Conservation (phyloP, 2,329 filamentous ascomycete genomes). For the Diaporthe batatas region DNA sequence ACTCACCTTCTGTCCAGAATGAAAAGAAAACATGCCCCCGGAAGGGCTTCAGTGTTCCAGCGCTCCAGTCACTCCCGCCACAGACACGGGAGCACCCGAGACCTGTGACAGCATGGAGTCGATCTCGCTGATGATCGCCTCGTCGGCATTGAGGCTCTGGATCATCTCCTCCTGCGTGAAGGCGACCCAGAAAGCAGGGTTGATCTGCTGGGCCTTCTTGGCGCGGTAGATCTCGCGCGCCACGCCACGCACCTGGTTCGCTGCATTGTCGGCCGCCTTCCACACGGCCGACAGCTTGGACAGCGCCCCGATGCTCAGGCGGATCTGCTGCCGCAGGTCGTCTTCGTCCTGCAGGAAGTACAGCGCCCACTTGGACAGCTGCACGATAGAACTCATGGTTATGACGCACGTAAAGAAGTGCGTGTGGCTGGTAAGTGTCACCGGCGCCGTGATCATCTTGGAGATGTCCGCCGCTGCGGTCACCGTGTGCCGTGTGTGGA, state of each 20-base stretch:
- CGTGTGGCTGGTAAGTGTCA: slow-evolving; percentile 78
- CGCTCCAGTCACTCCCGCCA: slow-evolving; percentile 12
- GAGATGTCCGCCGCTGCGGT: slow-evolving; percentile 83
- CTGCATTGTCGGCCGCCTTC: slow-evolving; percentile 78
- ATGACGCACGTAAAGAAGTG: slow-evolving; percentile 88
- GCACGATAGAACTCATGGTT: slow-evolving; percentile 83
- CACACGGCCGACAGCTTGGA: slow-evolving; percentile 78
- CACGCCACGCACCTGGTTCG: slow-evolving; percentile 80
- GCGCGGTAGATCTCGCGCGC: slow-evolving; percentile 79
- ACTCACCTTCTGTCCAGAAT: background rate
- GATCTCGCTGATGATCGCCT: slow-evolving; percentile 71
- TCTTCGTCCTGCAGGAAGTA: slow-evolving; percentile 74
- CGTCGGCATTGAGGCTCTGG: slow-evolving; percentile 67
- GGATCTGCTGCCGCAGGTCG: slow-evolving; percentile 79
- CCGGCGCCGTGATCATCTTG: slow-evolving; percentile 79
- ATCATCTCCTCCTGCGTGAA: slow-evolving; percentile 69
- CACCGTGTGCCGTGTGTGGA: slow-evolving; percentile 84
- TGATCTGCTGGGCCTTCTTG: slow-evolving; percentile 68
- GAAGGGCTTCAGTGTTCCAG: slow-evolving; percentile 8
- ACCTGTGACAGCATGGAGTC: slow-evolving; percentile 55
- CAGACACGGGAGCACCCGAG: slow-evolving; percentile 41
- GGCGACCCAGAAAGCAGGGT: slow-evolving; percentile 67
- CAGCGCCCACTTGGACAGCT: slow-evolving; percentile 82
- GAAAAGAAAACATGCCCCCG: background rate
- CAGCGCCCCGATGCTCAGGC: slow-evolving; percentile 82